Evolutionary conservation across 768 basidiomycete species (phyloP), one percentile per base, ranked within the genome.

Genomic region (Terana coerulea): DNA sequence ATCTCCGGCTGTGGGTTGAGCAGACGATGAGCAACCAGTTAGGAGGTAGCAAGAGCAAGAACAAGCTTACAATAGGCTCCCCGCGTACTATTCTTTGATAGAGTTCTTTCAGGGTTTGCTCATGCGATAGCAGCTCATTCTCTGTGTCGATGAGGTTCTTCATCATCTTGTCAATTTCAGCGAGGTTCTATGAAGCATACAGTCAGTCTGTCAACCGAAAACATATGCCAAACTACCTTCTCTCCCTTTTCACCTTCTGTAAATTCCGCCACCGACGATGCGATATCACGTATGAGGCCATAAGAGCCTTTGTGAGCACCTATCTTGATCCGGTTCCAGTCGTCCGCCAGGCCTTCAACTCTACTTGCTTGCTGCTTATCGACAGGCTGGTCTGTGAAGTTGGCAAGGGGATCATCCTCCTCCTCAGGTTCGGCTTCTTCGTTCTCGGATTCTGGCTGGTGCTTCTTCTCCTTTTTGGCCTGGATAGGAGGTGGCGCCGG

Each of bases 371-470:
- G 80, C 9, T 69, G 69, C 59, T 67, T 76, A 48, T 75, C 71
- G 45, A 92, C 66, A 15, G 90, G 86, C 53, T 88, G 85, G 64
- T 89, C 78, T 5, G 60, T 68, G 55, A 91, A 83, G 61, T 74
- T 69, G 24, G 83, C 75, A 53, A 67, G 66, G 30, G 74, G 76
- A 41, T 80, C 77, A 4, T 61, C 64, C 3, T 67, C 67, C 26
- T 73, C 75, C 1, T 76, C 75, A 0, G 61, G 65, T 2, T 63
- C 69, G 9, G 41, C 53, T 10, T 28, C 50, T 33, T 54, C 69
- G 65, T 58, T 72, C 14, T 24, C 22, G 6, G 43, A 22, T 8
- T 24, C 12, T 8, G 8, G 10, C 9, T n/a, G 12, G 8, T 8
- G 26, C 25, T 36, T 43, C 41, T 49, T 54, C 31, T 24, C 30